phyloP scores from a whole-genome alignment of 2,329 filamentous ascomycete genomes.

The Penicillium corylophilum region DNA sequence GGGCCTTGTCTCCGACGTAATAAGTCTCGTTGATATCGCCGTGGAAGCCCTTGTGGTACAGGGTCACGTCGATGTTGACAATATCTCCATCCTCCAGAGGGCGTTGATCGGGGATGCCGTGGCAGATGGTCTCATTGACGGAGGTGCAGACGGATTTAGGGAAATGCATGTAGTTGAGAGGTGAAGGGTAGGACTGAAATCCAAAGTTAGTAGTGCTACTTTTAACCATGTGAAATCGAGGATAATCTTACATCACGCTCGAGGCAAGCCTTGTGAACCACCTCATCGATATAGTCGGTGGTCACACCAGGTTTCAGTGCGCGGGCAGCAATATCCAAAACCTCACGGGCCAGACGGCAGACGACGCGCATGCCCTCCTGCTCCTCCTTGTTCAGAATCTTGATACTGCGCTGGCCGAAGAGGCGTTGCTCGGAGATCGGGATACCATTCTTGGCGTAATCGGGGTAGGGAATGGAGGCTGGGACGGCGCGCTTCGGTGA shows the following conservation, averaged over 20 bases:
- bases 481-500: constrained; percentile 72
- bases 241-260: constrained; percentile 74
- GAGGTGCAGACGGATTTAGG: constrained; percentile 98
- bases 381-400: constrained; percentile 74
- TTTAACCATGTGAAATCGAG: not conserved
- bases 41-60: constrained; percentile 94
- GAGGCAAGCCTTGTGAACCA: constrained; percentile 92
- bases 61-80: constrained; percentile 90
- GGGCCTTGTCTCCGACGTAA: constrained; percentile 88
- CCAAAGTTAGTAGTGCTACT: not conserved
- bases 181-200: constrained; percentile 85
- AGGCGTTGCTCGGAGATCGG: constrained; percentile 64
- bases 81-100: constrained; percentile 89
- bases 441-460: constrained; percentile 84
- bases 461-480: constrained; percentile 76
- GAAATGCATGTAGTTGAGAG: constrained; percentile 92
- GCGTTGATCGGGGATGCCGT: constrained; percentile 93
- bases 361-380: constrained; percentile 92
- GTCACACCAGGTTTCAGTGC: constrained; percentile 87
- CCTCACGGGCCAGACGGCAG: constrained; percentile 81
- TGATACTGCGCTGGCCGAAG: constrained; percentile 74
- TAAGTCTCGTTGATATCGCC: constrained; percentile 98
- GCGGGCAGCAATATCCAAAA: constrained; percentile 84
- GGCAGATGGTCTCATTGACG: constrained; percentile 95
- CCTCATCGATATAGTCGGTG: constrained; percentile 90